Evolutionary conservation across 108 stramenopile species (phyloP), one percentile per base, ranked within the genome.

Genomic region (Cylindrotheca fusiformis): DNA sequence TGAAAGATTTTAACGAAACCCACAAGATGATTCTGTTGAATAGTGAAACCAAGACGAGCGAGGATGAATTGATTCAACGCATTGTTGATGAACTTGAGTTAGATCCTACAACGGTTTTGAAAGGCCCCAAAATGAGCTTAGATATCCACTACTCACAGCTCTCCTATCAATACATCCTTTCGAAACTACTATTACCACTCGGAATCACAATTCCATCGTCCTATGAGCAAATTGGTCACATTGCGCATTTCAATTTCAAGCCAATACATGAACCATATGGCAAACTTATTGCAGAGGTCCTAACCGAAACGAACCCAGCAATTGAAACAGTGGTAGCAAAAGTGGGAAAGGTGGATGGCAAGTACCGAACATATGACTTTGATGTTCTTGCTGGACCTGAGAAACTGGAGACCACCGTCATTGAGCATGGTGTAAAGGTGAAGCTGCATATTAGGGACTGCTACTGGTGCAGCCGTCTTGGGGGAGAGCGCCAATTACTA

Each of bases 301-400:
- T 99, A 51, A 62, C 97, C 22, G 98, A 94, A 58, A 83, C 84
- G 63, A 76, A 91, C 50, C 71, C 72, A 1, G 59, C 60, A 3
- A 74, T 97, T 22, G 65, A 84, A 50, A 96, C 95, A 2, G 97
- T 99, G 14, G 95, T 99, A 1, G 94, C 90, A 76, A 99, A 99
- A 70, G 60, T 94, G 18, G 97, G 94, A 33, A 79, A 85, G 31
- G 97, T 99, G 21, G 66, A 81, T 21, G 96, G 91, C n/a, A 80
- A 78, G 1, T 98, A 80, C 66, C 86, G 99, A 29, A 98, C 97
- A 1, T 98, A 97, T 48, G 83, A 85, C 14, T 79, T 96, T 67
- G 95, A 97, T 55, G 70, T 99, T 0, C 54, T 99, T 5, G 97
- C 96, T 1, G 71, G 70, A 25, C 55, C 49, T 2, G 29, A 20